Evolutionary conservation across 139 green algal genomes (phyloP), one percentile per base, ranked within the genome.

Genomic region (Chlorella sp.): DNA sequence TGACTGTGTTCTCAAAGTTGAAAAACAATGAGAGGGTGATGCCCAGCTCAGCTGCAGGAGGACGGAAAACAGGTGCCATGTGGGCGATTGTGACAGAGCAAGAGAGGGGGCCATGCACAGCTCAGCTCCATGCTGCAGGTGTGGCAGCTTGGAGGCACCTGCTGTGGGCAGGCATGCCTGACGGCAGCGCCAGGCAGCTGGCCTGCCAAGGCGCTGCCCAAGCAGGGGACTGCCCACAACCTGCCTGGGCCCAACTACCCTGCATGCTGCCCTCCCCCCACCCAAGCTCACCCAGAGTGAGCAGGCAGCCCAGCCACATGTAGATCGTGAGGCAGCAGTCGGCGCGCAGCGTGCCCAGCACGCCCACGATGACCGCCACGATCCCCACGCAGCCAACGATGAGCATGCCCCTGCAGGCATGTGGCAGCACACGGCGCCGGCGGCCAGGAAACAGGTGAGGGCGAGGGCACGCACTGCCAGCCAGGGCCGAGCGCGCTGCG

Each of bases 11-110:
- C 32, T 90, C 40, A 34, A 77, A 34, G 69, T 93, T 92, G 66
- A 82, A 82, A 34, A 94, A 91, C 36, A 92, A 36, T 22, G 79
- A 87, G 24, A 94, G 64, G 0, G 90, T 82, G n/a, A 94, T 89
- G 68, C 82, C 91, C 60, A 93, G 57, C 73, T 94, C 79, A 7
- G 85, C 90, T 87, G 83, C 83, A 78, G 34, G 7, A 57, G 30
- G 32, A 32, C 14, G 73, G 32, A 11, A 22, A n/a, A n/a, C n/a
- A n/a, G 73, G 73, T 32, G 7, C 3, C 32, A n/a, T 79, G 73
- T 79, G 7, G 73, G 73, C 32, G 71, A 9, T 57, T 57, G 48
- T 57, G 48, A 16, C 48, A 71, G 64, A 32, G 64, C 11, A 14
- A 71, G 64, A 3, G 11, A 2, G 22, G 7, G 64, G 64, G 22